Percentiles rank a stretch among this genome's conserved stretches.
phyloP scores from a whole-genome alignment of 1,284 basidiomycete genomes.

The Xerocomus amazonicus region DNA sequence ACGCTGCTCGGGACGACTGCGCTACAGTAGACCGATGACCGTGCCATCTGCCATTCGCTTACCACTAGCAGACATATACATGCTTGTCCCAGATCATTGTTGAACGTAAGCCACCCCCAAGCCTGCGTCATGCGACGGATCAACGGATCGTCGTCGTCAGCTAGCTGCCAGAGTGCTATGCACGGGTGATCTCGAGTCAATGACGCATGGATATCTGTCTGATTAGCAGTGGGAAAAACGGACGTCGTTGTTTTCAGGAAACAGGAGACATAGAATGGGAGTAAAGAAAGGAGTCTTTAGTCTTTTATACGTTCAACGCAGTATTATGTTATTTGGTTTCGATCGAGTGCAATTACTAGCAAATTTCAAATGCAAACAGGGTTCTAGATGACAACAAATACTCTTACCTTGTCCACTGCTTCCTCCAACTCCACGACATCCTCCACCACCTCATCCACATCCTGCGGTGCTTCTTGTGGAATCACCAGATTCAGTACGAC shows the following conservation, averaged over 20 bases:
- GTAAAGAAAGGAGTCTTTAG: not conserved
- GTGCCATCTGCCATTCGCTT: not conserved
- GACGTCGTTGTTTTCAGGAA: no score
- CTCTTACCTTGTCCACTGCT: not conserved
- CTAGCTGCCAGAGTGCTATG: not conserved
- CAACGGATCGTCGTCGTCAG: not conserved
- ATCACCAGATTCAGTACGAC: constrained; percentile 64
- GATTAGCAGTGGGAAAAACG: not conserved
- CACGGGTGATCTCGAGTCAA: not conserved
- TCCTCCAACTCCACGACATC: constrained; percentile 3
- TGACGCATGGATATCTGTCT: not conserved
- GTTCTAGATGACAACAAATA: not conserved
- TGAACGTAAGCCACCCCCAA: not conserved
- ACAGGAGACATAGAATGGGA: not conserved
- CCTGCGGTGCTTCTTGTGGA: constrained; percentile 40
- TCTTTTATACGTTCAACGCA: not conserved
- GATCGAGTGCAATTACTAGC: no score
- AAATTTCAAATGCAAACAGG: no score
- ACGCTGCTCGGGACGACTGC: not conserved
- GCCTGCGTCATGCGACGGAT: not conserved
- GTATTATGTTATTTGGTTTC: no score
- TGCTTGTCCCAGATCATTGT: not conserved
- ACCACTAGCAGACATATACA: not conserved
- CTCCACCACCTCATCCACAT: constrained; percentile 22
- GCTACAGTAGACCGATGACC: not conserved